Evolutionary conservation across 179 eudicot genomes (phyloP).

Genomic region (Amaranthus tricolor): DNA sequence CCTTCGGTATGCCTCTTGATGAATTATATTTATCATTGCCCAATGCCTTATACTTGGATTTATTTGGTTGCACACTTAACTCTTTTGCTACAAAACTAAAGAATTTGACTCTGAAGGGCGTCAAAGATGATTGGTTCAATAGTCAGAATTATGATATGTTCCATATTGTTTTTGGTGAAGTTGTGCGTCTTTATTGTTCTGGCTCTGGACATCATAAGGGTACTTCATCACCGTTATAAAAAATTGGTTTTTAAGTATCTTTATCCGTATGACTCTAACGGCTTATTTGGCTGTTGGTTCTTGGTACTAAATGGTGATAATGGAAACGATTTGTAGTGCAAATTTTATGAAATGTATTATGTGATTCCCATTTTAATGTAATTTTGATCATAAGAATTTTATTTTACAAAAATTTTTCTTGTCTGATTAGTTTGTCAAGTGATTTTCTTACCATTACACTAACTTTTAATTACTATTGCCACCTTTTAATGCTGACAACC

Average conservation of each 20-base stretch:
- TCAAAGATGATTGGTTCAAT: neutral
- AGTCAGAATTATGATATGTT: neutral
- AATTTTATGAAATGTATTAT: too few species aligned
- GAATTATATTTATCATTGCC: neutral
- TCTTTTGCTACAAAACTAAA: too few species aligned
- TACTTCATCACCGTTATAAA: neutral
- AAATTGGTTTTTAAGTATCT: neutral
- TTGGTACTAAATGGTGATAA: too few species aligned
- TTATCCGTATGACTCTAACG: neutral
- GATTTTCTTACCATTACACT: too few species aligned
- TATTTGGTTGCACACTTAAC: neutral
- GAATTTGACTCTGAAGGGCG: neutral
- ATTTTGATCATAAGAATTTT: too few species aligned
- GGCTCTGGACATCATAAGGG: neutral
- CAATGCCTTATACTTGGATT: neutral
- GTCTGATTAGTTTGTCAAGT: too few species aligned
- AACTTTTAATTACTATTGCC: too few species aligned
- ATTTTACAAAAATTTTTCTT: too few species aligned
- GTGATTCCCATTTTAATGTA: too few species aligned
- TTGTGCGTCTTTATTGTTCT: neutral
- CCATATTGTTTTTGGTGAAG: neutral
- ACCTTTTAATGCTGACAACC: too few species aligned
- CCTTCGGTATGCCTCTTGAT: conserved; percentile 62
- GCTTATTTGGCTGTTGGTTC: too few species aligned
- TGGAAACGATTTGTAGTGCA: too few species aligned